A percentile compares a stretch with the other conserved stretches of the same genome.
Evolutionary conservation across 768 basidiomycete genomes (phyloP).

Genomic region (Russula emetica): DNA sequence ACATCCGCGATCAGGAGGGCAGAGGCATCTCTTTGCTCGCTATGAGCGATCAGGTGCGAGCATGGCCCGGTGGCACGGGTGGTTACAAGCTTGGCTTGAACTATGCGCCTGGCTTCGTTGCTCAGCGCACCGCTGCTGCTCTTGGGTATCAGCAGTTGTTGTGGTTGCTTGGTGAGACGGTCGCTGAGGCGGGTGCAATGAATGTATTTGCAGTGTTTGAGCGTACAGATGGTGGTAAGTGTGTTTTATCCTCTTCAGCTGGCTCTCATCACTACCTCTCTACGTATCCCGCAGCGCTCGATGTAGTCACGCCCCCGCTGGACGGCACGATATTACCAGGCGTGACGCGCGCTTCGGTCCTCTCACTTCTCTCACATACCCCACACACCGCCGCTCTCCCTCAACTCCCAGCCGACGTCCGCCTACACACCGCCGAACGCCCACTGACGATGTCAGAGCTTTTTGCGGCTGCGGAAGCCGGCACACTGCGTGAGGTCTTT

Average conservation of each 20-base stretch:
- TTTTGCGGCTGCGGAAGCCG: conserved; percentile 44
- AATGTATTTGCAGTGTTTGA: conserved; percentile 47
- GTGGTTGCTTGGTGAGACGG: conserved; percentile 43
- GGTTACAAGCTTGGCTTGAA: conserved; percentile 45
- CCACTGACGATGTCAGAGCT: conserved; percentile 45
- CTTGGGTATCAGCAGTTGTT: conserved; percentile 48
- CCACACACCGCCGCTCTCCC: conserved; percentile 31
- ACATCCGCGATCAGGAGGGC: conserved; percentile 35
- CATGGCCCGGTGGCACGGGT: conserved; percentile 51
- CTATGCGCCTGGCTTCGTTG: conserved; percentile 36
- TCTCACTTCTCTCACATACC: conserved; percentile 66
- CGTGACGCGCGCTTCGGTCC: conserved; percentile 85
- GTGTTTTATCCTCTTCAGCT: not conserved
- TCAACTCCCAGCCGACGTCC: conserved; percentile 35
- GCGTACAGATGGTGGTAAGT: conserved; percentile 38
- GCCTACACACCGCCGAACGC: conserved; percentile 42
- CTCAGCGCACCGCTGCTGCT: conserved; percentile 45
- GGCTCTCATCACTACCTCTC: conserved; percentile 23
- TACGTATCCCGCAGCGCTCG: conserved; percentile 45
- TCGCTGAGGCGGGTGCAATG: conserved; percentile 44
- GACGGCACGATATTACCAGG: conserved; percentile 92
- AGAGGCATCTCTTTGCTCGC: conserved; percentile 41
- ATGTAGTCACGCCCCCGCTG: conserved; percentile 84
- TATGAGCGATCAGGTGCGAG: conserved; percentile 43
- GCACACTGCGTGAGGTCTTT: conserved; percentile 74